Evolutionary conservation across 257 asterid genomes (phyloP).

Genomic region (Plantago elongata): DNA sequence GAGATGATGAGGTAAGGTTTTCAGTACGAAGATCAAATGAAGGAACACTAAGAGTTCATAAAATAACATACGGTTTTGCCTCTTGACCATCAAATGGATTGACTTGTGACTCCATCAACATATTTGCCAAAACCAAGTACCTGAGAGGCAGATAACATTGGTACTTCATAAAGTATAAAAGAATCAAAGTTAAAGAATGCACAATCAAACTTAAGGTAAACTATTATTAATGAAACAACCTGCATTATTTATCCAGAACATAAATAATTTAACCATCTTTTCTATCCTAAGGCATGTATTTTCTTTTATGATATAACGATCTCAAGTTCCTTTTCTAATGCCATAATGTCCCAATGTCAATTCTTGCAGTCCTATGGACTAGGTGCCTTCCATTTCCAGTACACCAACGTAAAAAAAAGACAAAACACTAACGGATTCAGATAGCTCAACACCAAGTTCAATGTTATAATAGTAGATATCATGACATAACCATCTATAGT

Average conservation of each 20-base stretch:
- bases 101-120: constrained; percentile 98
- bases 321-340: no score
- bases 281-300: no score
- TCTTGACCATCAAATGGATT: constrained; percentile 99
- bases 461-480: background rate
- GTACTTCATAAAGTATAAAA: constrained; percentile 1
- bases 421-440: no score
- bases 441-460: no score
- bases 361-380: no score
- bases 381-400: no score
- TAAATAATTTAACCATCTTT: no score
- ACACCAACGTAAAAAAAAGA: no score
- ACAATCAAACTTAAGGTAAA: background rate
- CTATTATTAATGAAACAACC: background rate
- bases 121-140: constrained; percentile 94
- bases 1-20: constrained; percentile 3
- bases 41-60: constrained; percentile 17
- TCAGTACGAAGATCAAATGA: constrained; percentile 2
- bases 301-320: no score
- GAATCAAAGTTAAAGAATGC: background rate
- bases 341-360: no score
- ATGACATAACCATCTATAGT: background rate
- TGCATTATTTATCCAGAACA: background rate
- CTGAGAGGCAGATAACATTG: constrained; percentile 31
- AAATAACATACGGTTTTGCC: constrained; percentile 85